Base-by-base conservation (phyloP, 768 basidiomycete genomes). In the Amanita rimosa region DNA sequence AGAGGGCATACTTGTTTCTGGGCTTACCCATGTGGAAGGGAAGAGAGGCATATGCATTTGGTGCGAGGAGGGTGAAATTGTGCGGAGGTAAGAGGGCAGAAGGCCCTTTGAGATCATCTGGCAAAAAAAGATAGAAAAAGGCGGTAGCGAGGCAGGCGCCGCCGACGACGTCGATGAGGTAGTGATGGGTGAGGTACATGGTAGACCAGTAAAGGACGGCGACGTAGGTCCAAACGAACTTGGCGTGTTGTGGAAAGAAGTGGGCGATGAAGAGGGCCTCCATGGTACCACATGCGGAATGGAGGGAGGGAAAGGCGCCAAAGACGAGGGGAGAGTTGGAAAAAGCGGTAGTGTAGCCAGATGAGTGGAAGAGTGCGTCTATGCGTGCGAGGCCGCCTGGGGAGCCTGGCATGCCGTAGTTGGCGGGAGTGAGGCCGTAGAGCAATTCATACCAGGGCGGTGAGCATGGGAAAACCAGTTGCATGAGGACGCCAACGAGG, bases 401-500 rank as follows among this genome's bases (percentile, higher is more conserved):
- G 0, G 93, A 97, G 17, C 96, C 96, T 40, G 79, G 80, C 76
- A 95, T 93, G 42, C 69, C 69, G 69, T 98, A 98, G 58, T 91
- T 79, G 27, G 96, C 96, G 0, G 96, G 96, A 0, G 90, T 95
- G 33, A 97, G 80, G 1, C 96, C 96, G 61, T 98, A 84, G 55
- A 96, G 90, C 57, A 98, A 76, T 60, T 98, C 95, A 65, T 98
- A 99, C 96, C 96, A 86, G 4, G 96, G 96, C 1, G 96, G 84
- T 1, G 95, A 82, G 59, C 93, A 96, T 0, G 95, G 96, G 50
- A 98, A 74, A 31, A 89, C 59, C 59, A 96, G 82, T 62, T 97
- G 95, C 50, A 81, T 75, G 58, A 93, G 64, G 29, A 98, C 96
- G 1, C 93, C 95, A 9, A 75, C 66, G 48, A 94, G 71, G 67